phyloP scores from a whole-genome alignment of 83 land plant species.

The Picea abies region DNA sequence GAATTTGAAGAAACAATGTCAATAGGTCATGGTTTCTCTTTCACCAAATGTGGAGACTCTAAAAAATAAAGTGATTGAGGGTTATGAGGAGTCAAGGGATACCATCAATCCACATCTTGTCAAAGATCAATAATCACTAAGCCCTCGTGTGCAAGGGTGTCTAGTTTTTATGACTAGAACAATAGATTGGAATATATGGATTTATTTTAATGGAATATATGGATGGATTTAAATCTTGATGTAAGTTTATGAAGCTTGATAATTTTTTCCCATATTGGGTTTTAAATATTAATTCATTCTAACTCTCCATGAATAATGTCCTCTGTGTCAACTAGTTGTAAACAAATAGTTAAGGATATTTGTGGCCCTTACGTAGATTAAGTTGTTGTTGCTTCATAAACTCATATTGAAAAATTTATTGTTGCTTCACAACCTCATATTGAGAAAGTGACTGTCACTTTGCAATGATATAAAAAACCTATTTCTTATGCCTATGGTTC shows the following conservation, averaged over 20 bases:
- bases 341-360: slow-evolving; percentile 50
- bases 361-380: slow-evolving; percentile 72
- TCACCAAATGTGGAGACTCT: too few relatives aligned
- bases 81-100: too few relatives aligned
- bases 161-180: neutral
- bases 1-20: too few relatives aligned
- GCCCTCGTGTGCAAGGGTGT: slow-evolving; percentile 43
- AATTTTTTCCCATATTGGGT: neutral
- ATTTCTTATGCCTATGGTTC: slow-evolving; percentile 37
- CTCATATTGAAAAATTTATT: slow-evolving; percentile 71
- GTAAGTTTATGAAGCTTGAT: neutral
- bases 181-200: neutral
- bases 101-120: too few relatives aligned
- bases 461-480: slow-evolving; percentile 45
- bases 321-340: neutral
- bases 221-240: too few relatives aligned
- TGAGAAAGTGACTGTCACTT: slow-evolving; percentile 37
- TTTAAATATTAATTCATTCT: neutral
- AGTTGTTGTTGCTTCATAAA: slow-evolving; percentile 44
- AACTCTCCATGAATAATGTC: neutral
- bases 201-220: neutral
- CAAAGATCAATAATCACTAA: too few relatives aligned
- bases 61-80: too few relatives aligned
- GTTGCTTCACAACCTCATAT: slow-evolving; percentile 60
- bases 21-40: too few relatives aligned